Evolutionary conservation across 2,329 filamentous ascomycete genomes (phyloP), one percentile per base, ranked within the genome.

Genomic region (Chaetomium sp.): DNA sequence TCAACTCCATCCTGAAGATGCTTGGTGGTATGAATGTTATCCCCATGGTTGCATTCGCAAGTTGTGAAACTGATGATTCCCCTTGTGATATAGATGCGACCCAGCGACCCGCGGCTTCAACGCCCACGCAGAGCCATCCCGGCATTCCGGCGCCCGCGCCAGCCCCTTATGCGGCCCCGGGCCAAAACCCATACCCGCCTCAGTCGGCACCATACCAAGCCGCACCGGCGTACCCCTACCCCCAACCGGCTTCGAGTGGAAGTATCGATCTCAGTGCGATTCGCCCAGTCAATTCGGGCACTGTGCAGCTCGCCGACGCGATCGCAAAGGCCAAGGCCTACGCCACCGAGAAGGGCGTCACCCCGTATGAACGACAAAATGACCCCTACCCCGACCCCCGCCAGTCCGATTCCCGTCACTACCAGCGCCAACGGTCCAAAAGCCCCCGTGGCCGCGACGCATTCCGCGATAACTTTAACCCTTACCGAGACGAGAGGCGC

Each of bases 401-500:
- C 64, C 69, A 79, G 60, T 71, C 69, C 56, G 70, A 78, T 55
- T 73, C 74, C 56, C 77, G 85, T 66, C 74, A 75, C 19, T 90
- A 87, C 69, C 75, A 76, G 66, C 78, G 79, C 52, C 86, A 85
- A 34, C 81, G 88, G 59, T 91, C 89, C 84, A 89, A 59, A 94
- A 90, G 11, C 86, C 86, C 58, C 12, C 79, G 80, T 44, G 87
- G 82, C 53, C 85, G 87, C 66, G 87, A 89, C 65, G 78, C 80
- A 56, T 88, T 82, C 71, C 82, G 86, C 71, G 87, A 90, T 69
- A 85, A 84, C 67, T 85, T 86, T 72, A 92, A 89, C 67, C 87
- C 88, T 27, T 95, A 94, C 71, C 81, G 89, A 68, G 90, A 95
- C 68, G 89, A 95, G 70, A 84, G 91, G 64, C 85, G 90, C 63